Percentiles rank a stretch among this genome's conserved stretches.
Evolutionary conservation across 192 early-diverging fungal genomes (phyloP).

Genomic region (Coemansia sp.): DNA sequence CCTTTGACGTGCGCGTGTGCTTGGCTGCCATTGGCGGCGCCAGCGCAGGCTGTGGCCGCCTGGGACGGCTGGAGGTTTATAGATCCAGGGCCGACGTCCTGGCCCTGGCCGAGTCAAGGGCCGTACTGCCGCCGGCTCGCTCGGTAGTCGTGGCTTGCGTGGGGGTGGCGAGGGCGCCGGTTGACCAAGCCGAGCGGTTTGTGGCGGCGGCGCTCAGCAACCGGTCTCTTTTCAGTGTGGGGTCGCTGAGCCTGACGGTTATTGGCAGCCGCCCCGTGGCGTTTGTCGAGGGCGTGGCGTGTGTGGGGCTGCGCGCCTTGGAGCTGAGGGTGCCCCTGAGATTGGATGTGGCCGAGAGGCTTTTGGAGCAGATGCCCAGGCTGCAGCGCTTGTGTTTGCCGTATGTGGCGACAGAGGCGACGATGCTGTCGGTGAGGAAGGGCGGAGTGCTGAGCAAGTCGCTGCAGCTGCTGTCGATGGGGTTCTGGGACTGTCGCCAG

Average conservation of each 20-base stretch:
- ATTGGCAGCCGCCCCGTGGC: not conserved
- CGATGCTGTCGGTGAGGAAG: not conserved
- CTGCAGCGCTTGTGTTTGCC: conserved; percentile 10
- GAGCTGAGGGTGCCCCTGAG: conserved; percentile 18
- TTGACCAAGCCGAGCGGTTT: conserved; percentile 3
- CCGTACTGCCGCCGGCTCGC: not conserved
- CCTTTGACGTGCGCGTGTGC: conserved; percentile 8
- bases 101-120: not conserved
- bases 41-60: not conserved
- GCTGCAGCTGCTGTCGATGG: conserved; percentile 14
- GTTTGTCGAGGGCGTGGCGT: not conserved
- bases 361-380: conserved; percentile 7
- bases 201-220: not conserved
- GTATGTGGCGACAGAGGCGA: conserved; percentile 3
- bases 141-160: not conserved
- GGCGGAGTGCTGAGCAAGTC: not conserved
- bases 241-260: not conserved
- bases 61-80: not conserved
- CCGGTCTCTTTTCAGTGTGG: not conserved
- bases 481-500: conserved; percentile 29
- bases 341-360: not conserved
- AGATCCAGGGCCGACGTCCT: not conserved
- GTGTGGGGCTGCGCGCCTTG: not conserved
- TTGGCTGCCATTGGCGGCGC: not conserved
- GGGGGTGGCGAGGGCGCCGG: not conserved